Percentiles rank a stretch among this genome's conserved stretches.
Conservation (phyloP, 1,284 basidiomycete genomes). For the Heliocybe sulcata region DNA sequence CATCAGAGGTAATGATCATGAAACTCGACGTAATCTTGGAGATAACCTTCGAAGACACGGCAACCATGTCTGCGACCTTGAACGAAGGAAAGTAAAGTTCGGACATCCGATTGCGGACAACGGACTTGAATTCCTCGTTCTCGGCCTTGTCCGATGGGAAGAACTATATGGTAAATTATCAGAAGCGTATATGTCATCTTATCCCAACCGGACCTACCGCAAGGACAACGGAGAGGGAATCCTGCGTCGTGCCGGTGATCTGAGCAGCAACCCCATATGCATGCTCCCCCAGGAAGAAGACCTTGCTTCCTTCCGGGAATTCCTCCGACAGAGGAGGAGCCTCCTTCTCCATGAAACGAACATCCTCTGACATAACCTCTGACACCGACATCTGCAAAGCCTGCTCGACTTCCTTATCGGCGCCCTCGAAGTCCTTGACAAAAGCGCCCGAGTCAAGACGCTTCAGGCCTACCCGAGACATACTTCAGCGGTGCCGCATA, state of each 20-base stretch:
- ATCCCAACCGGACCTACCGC: conserved; percentile 47
- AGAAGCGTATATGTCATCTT: conserved; percentile 6
- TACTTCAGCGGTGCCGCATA: neutral
- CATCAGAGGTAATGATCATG: conserved; percentile 72
- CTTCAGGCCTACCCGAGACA: conserved; percentile 59
- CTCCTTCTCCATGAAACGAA: conserved; percentile 77
- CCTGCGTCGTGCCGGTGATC: conserved; percentile 65
- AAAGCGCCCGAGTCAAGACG: conserved; percentile 85
- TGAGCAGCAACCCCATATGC: conserved; percentile 95
- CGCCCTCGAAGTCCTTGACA: conserved; percentile 89
- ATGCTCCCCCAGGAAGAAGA: conserved; percentile 93
- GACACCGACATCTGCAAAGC: conserved; percentile 81
- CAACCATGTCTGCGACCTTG: conserved; percentile 62
- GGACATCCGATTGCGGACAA: conserved; percentile 50
- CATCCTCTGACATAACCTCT: conserved; percentile 81
- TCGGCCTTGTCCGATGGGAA: conserved; percentile 79
- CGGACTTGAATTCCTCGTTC: conserved; percentile 67
- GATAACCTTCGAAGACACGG: conserved; percentile 68
- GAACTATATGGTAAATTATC: conserved; percentile 46
- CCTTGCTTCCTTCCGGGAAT: conserved; percentile 84
- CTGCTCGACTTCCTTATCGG: conserved; percentile 78
- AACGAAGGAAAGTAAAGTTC: conserved; percentile 74
- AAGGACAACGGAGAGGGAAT: conserved; percentile 69
- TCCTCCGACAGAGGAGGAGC: conserved; percentile 83
- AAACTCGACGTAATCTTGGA: conserved; percentile 92